Conservation (phyloP, 2,329 filamentous ascomycete genomes). For the Colletotrichum graminicola region DNA sequence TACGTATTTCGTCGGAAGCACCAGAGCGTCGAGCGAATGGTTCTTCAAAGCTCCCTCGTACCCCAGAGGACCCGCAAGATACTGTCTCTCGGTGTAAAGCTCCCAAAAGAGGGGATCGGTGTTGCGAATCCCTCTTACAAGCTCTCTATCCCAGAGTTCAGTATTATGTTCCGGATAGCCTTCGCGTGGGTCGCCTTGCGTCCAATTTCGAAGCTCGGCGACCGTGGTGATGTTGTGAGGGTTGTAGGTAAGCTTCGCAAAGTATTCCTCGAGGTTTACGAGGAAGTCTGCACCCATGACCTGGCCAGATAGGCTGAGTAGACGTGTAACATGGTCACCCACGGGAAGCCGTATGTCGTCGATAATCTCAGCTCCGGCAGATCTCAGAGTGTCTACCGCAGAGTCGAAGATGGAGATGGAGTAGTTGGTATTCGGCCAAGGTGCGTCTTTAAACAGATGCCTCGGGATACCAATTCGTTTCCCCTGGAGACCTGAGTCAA, state of each 20-base stretch:
- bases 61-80: background rate
- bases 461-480: conserved; percentile 74
- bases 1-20: background rate
- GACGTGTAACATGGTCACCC: conserved; percentile 51
- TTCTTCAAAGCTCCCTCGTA: background rate
- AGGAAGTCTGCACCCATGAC: background rate
- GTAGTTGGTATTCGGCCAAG: conserved; percentile 13
- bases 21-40: background rate
- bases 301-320: conserved; percentile 45
- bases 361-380: conserved; percentile 70
- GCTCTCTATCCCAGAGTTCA: conserved; percentile 55
- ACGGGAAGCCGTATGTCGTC: conserved; percentile 63
- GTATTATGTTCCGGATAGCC: conserved; percentile 71
- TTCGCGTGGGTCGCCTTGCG: conserved; percentile 63
- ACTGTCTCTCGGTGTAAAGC: background rate
- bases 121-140: background rate
- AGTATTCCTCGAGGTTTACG: conserved; percentile 64
- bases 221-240: conserved; percentile 67
- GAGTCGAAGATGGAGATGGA: conserved; percentile 64
- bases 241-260: conserved; percentile 67
- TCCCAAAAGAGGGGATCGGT: background rate
- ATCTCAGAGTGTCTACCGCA: conserved; percentile 64
- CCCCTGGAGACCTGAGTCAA: conserved; percentile 63
- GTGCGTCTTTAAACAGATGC: conserved; percentile 58
- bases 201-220: conserved; percentile 66